Base-by-base conservation (phyloP, 2,329 filamentous ascomycete genomes). In the Ciborinia camelliae region DNA sequence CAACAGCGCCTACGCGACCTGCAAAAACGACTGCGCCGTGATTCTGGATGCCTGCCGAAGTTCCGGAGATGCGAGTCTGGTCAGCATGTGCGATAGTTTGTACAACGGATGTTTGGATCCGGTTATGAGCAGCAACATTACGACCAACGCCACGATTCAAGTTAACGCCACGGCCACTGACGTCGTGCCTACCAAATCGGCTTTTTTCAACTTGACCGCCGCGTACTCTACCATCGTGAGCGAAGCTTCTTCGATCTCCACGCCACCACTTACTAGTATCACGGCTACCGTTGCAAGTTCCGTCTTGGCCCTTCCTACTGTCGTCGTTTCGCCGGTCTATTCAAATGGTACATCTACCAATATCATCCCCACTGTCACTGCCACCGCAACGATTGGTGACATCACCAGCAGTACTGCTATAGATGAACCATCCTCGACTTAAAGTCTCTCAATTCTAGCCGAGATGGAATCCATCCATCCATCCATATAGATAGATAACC, bases 31-130 rank as follows among this genome's bases (percentile, higher is more conserved):
- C 9, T 62, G 59, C 37, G 59, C 20, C 0, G 59, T 62, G 1
- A 20, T 53, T 4, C 59, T 52, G 3, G 59, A 62, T 7, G 39
- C 59, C 3, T 62, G 48, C 30, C n/a, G 48, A 15, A 53, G 47
- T 18, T 53, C 47, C 8, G 59, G 59, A 4, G 59, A 62, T 14
- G 35, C 23, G 1, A 28, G 35, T 1, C 18, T 62, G 10, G 26
- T 62, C 10, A 53, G 47, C 1, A 53, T 62, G 47, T 62, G 59
- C 18, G 48, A 62, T 54, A 53, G 35, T n/a, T 14, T 62, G 26
- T 62, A 62, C n/a, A 62, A 62, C 28, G n/a, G 12, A 10, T 62
- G 59, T 7, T 54, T 62, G 59, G 47, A 62, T 54, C 59, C 59
- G 1, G 59, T 54, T 15, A 12, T 32, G 15, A 54, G 37, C 26